A percentile compares a stretch with the other conserved stretches of the same genome.
Conservation (phyloP, 106 monocot species). For the Chionographis japonica region DNA sequence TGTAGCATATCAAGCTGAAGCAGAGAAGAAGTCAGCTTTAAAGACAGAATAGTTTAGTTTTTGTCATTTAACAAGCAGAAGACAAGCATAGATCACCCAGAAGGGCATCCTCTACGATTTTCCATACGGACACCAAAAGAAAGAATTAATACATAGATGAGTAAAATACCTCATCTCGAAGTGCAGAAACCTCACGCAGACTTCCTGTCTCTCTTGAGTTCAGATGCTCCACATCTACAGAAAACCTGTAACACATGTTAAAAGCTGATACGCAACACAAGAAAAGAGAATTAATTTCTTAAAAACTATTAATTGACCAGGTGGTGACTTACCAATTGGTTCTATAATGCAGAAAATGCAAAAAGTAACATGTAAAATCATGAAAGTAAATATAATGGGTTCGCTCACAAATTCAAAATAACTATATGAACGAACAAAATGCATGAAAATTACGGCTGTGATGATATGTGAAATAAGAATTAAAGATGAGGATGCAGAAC, state of each 20-base stretch:
- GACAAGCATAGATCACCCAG: too few species aligned
- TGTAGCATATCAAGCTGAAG: constrained; percentile 83
- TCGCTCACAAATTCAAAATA: too few species aligned
- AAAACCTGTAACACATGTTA: constrained; percentile 40
- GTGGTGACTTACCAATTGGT: neutral
- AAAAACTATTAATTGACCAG: neutral
- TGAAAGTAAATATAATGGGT: neutral
- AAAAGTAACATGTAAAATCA: neutral
- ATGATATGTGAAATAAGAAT: too few species aligned
- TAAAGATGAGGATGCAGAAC: too few species aligned
- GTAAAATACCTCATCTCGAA: constrained; percentile 60
- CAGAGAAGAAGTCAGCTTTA: constrained; percentile 4
- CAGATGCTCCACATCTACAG: constrained; percentile 24
- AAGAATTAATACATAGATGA: neutral
- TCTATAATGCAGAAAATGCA: too few species aligned
- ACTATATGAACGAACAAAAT: too few species aligned
- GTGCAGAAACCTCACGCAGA: constrained; percentile 56
- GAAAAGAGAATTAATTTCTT: too few species aligned
- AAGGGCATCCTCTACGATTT: too few species aligned
- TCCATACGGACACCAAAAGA: neutral
- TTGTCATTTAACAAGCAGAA: too few species aligned
- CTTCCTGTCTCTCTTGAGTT: constrained; percentile 41
- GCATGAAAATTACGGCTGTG: too few species aligned
- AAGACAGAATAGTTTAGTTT: neutral
- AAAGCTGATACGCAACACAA: neutral